Evolutionary conservation across 768 basidiomycete species (phyloP).

Genomic region (Suillus americanus): DNA sequence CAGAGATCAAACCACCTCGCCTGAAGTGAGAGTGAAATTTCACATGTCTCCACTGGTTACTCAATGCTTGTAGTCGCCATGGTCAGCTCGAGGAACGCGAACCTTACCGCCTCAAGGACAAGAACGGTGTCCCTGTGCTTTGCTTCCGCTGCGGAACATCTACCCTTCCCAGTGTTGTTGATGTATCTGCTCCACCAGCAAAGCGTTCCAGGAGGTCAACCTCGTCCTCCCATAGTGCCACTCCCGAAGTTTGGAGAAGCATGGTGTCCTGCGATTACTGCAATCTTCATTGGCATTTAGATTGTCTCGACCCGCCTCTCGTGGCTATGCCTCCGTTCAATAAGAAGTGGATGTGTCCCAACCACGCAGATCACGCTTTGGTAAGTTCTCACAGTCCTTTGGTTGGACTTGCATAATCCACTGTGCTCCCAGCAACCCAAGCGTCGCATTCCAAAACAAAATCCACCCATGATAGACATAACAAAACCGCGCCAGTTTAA

Average conservation of each 20-base stretch:
- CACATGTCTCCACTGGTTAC: conserved; percentile 2
- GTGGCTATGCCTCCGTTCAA: conserved; percentile 80
- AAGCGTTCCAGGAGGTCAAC: conserved; percentile 55
- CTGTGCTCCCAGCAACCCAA: conserved; percentile 60
- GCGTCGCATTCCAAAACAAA: conserved; percentile 75
- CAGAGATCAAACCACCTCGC: conserved; percentile 73
- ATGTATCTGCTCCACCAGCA: conserved; percentile 51
- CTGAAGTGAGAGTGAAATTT: conserved; percentile 64
- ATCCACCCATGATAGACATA: conserved; percentile 68
- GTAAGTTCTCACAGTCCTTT: conserved; percentile 46
- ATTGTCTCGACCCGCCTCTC: conserved; percentile 92
- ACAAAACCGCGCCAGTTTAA: conserved; percentile 73
- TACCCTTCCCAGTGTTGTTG: conserved; percentile 58
- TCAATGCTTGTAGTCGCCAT: conserved; percentile 56
- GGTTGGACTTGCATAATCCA: background rate
- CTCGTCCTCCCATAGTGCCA: conserved; percentile 34
- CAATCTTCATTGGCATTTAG: conserved; percentile 92
- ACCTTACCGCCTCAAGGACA: conserved; percentile 81
- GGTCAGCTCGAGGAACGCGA: conserved; percentile 92
- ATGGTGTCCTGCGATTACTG: conserved; percentile 97
- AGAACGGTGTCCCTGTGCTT: conserved; percentile 77
- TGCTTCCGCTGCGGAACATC: conserved; percentile 91
- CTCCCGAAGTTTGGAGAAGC: conserved; percentile 60
- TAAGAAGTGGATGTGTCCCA: conserved; percentile 99
- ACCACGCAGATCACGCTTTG: conserved; percentile 84